Evolutionary conservation across 805 yeast genomes (phyloP), one percentile per base, ranked within the genome.

Genomic region (Candida incommunis): DNA sequence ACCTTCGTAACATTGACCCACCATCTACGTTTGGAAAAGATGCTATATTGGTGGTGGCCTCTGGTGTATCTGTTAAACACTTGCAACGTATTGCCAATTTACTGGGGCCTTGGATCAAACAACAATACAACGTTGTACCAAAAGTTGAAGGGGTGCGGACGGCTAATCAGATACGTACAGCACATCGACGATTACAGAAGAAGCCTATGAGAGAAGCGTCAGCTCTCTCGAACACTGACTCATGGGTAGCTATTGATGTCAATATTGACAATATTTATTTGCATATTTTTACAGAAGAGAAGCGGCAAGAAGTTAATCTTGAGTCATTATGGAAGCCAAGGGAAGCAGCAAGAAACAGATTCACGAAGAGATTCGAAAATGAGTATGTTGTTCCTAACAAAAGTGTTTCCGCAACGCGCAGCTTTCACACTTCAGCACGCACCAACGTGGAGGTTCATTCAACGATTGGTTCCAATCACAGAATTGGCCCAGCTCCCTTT

Each of bases 281-380:
- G 37, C 37, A 31, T 31, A 31, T 31, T 31, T 31, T 31, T 31
- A 31, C 37, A 31, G 18, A 9, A n/a, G 37, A 31, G 37, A 31
- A 31, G 37, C 37, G 37, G 18, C 37, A 31, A n/a, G 37, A 31
- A 31, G n/a, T 31, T 16, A n/a, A 31, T n/a, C 20, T 31, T 7
- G 37, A 31, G 37, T 31, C 37, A 5, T 18, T 31, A 5, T 31
- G 37, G 37, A 31, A 31, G 20, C 37, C 37, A n/a, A 31, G 37
- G 18, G 37, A 31, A 31, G 5, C 37, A 31, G n/a, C 7, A 5
- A 7, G 37, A 5, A 31, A 31, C 37, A 9, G n/a, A 18, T 31
- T 31, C 20, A 11, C 37, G 18, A 31, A n/a, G 20, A 11, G 37
- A 11, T 31, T 31, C 20, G 37, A 31, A n/a, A 18, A 31, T 11